Percentiles rank a stretch among this genome's conserved stretches.
phyloP scores from a whole-genome alignment of 164 flowering plant genomes.

The Houttuynia cordata region DNA sequence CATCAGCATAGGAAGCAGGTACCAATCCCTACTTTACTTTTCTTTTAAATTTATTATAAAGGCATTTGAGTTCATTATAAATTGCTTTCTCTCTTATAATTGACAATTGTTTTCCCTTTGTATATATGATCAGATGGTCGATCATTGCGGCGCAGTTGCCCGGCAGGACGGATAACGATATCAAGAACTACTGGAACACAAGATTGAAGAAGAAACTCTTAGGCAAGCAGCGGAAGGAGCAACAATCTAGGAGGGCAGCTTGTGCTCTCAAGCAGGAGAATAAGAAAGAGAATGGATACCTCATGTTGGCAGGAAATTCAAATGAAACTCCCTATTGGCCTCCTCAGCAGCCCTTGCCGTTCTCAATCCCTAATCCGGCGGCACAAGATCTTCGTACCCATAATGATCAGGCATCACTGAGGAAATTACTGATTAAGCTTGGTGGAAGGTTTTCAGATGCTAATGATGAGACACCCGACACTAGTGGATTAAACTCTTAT shows the following conservation, averaged over 20 bases:
- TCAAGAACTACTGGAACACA: slow-evolving; percentile 90
- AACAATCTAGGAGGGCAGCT: slow-evolving; percentile 22
- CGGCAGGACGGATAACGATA: slow-evolving; percentile 77
- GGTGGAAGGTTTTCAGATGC: slow-evolving; percentile 45
- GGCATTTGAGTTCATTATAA: background rate
- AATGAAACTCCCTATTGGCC: slow-evolving; percentile 24
- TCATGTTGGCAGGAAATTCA: slow-evolving; percentile 5
- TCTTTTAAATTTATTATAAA: background rate
- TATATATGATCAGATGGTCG: slow-evolving; percentile 48
- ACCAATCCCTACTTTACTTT: background rate
- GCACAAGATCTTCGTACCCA: slow-evolving; percentile 12
- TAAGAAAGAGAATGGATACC: slow-evolving; percentile 16
- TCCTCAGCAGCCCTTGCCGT: slow-evolving; percentile 12
- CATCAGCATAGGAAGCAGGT: slow-evolving; percentile 83
- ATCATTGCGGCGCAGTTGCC: slow-evolving; percentile 79
- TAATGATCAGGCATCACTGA: slow-evolving; percentile 29
- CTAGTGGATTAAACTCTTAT: slow-evolving; percentile 7
- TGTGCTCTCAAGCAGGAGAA: slow-evolving; percentile 27
- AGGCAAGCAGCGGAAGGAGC: slow-evolving; percentile 53
- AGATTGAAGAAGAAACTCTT: slow-evolving; percentile 74
- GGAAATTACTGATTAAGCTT: slow-evolving; percentile 38
- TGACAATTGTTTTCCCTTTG: background rate
- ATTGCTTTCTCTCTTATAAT: background rate
- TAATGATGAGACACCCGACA: slow-evolving; percentile 5
- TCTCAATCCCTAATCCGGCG: slow-evolving; percentile 5